A percentile compares a stretch with the other conserved stretches of the same genome.
phyloP scores from a whole-genome alignment of 2,329 filamentous ascomycete genomes.

The Aspergillus aculeatinus region DNA sequence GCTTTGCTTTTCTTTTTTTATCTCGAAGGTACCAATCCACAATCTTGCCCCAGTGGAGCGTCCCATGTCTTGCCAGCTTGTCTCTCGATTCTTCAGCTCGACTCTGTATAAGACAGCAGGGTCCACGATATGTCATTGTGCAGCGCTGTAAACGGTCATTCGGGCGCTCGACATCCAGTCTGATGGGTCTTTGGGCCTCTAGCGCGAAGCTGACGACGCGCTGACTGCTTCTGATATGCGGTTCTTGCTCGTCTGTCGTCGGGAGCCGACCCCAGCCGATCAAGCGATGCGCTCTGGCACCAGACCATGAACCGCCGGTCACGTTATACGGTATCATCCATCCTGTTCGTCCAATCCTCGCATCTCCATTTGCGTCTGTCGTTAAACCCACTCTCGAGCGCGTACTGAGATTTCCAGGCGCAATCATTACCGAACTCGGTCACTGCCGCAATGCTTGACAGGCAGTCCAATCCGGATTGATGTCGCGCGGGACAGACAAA shows the following conservation, averaged over 20 bases:
- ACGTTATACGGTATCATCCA: background rate
- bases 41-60: conserved; percentile 1
- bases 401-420: conserved; percentile 18
- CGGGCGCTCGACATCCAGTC: background rate
- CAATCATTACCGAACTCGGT: conserved; percentile 14
- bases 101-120: background rate
- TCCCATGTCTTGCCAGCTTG: background rate
- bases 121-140: conserved; percentile 9
- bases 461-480: conserved; percentile 2
- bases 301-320: conserved; percentile 5
- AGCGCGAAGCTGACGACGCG: conserved; percentile 8
- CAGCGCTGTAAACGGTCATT: background rate
- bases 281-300: conserved; percentile 12
- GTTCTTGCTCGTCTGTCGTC: conserved; percentile 1
- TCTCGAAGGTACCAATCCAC: background rate
- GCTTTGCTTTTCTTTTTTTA: conserved; percentile 5
- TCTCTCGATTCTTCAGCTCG: background rate
- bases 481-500: conserved; percentile 9
- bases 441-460: conserved; percentile 12
- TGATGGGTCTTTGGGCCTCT: conserved; percentile 3
- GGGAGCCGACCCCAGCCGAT: conserved; percentile 17
- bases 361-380: conserved; percentile 9
- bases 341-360: conserved; percentile 7
- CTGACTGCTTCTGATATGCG: conserved; percentile 1
- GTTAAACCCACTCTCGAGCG: conserved; percentile 16